These are phyloP conservation scores for Phytophthora rubi DNA, from an alignment of 352 stramenopile species.

Conservation along the genomic window DNA sequence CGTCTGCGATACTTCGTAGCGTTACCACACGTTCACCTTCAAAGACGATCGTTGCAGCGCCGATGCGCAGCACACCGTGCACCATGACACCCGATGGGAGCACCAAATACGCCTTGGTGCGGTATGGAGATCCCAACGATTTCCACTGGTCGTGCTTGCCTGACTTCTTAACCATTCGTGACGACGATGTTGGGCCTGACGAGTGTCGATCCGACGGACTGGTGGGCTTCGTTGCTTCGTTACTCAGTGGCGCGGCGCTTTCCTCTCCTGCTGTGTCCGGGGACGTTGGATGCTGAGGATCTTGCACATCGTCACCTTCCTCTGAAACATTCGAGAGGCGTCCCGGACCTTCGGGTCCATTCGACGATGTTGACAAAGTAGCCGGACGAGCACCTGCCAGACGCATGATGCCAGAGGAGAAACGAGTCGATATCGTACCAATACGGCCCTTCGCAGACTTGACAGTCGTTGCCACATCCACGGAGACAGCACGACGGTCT, in stretches of 20 bases:
- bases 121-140: constrained; percentile 60
- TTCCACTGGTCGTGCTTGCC: constrained; percentile 76
- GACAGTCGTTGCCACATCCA: constrained; percentile 61
- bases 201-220: constrained; percentile 30
- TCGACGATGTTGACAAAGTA: constrained; percentile 28
- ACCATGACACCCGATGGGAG: constrained; percentile 77
- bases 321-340: constrained; percentile 43
- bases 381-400: constrained; percentile 42
- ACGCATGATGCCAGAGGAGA: constrained; percentile 72
- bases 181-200: constrained; percentile 20
- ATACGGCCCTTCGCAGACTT: constrained; percentile 71
- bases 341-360: constrained; percentile 25
- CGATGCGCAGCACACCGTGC: constrained; percentile 76
- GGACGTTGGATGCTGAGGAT: constrained; percentile 23
- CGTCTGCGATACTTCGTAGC: constrained; percentile 62
- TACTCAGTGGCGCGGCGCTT: constrained; percentile 8
- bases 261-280: constrained; percentile 33
- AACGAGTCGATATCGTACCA: constrained; percentile 74
- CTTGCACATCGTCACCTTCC: constrained; percentile 25
- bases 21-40: constrained; percentile 81
- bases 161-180: constrained; percentile 42
- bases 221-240: constrained; percentile 22
- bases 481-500: constrained; percentile 44
- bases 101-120: constrained; percentile 83
- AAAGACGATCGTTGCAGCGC: constrained; percentile 77